phyloP scores from a whole-genome alignment of 2,329 filamentous ascomycete species.

The Monosporascus cannonballus region DNA sequence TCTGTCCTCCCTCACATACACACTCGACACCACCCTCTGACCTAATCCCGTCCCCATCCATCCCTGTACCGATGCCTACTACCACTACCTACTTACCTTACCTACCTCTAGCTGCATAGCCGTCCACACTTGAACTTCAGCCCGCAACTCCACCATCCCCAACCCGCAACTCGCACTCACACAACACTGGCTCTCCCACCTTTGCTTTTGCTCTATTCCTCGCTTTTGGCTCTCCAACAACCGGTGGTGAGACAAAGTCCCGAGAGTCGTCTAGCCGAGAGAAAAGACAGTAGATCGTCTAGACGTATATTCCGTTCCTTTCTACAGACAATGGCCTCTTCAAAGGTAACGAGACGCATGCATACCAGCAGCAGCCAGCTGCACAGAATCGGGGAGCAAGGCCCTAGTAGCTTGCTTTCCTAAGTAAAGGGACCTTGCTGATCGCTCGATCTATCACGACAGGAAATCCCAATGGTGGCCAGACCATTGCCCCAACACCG shows the following conservation, averaged over 20 bases:
- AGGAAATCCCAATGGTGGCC: conserved; percentile 61
- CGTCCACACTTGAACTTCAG: not conserved
- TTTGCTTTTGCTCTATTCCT: conserved; percentile 3
- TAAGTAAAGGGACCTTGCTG: conserved; percentile 28
- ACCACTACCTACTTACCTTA: conserved; percentile 11
- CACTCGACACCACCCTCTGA: not conserved
- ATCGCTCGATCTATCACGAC: conserved; percentile 26
- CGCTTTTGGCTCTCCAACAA: conserved; percentile 8
- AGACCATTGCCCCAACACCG: conserved; percentile 62
- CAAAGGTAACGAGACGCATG: conserved; percentile 43
- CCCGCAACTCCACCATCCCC: not conserved
- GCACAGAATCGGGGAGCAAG: conserved; percentile 3
- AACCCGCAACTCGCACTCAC: not conserved
- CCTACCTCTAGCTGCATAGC: not conserved
- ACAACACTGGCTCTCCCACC: conserved; percentile 2
- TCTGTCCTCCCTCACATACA: not conserved
- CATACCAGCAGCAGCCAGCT: conserved; percentile 9
- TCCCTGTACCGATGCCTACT: not conserved
- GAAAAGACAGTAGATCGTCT: conserved; percentile 4
- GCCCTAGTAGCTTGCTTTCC: conserved; percentile 13
- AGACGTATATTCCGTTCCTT: conserved; percentile 7
- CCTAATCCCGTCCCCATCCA: not conserved
- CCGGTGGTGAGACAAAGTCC: conserved; percentile 20
- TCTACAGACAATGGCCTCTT: conserved; percentile 51
- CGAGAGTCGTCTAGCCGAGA: not conserved